Evolutionary conservation across 345 rosid species (phyloP), one percentile per base, ranked within the genome.

Genomic region (Boechera divaricarpa): DNA sequence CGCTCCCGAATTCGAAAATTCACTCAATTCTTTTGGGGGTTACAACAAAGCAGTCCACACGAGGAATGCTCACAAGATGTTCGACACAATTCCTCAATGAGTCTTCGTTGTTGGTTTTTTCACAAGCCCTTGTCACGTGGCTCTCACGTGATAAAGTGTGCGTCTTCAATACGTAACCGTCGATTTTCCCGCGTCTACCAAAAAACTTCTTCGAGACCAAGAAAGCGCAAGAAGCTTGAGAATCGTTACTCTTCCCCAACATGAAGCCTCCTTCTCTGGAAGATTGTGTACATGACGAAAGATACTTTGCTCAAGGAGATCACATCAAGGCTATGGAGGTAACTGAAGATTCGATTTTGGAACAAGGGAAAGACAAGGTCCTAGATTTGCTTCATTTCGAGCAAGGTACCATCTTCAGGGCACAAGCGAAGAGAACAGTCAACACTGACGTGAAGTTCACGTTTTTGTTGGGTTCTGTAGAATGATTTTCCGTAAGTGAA

Each of bases 11-110:
- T 39, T 39, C 44, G 21, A 47, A 6, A 47, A 6, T 7, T n/a
- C 10, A 47, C 9, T 47, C 9, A 5, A 2, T 9, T 2, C 1
- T 15, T 47, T 15, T 47, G 51, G 51, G 3, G 0, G 24, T 21
- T 21, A 21, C 24, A 21, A 21, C 24, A n/a, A n/a, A 6, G 4
- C 4, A 47, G 52, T 47, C 21, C 24, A n/a, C 7, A 2, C 1
- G 29, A 7, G 8, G 36, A 6, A 52, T 38, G 51, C 72, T 10
- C 72, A 38, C 72, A 68, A 68, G n/a, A 6, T 68, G 72, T 7
- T 68, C 49, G 72, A 68, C 36, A 3, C 2, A 68, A 53, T 68
- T 68, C 48, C 38, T 3, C 49, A 53, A 52, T 3, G 49, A 6
- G 32, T 38, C 54, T 15, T 12, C 0, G 11, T 57, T 33, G 2